Percentiles rank a stretch among this genome's conserved stretches.
Evolutionary conservation across 768 basidiomycete genomes (phyloP).

Genomic region (Leccinellum albellum): DNA sequence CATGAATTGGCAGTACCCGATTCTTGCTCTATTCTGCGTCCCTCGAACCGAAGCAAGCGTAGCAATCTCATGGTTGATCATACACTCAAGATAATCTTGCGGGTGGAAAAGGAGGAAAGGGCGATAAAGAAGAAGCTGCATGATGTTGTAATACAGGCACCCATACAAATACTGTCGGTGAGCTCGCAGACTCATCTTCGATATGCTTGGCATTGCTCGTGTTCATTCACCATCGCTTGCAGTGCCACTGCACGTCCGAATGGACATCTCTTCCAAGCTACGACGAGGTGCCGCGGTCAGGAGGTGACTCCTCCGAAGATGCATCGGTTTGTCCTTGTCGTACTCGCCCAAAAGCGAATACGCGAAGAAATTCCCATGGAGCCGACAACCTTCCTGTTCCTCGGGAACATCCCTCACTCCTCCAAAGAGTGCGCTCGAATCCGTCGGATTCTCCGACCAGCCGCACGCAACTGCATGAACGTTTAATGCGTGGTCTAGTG

Average conservation of each 20-base stretch:
- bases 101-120: conserved; percentile 75
- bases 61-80: conserved; percentile 77
- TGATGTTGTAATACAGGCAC: conserved; percentile 83
- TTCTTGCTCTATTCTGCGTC: conserved; percentile 58
- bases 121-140: conserved; percentile 75
- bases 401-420: conserved; percentile 31
- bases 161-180: conserved; percentile 84
- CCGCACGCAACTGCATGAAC: conserved; percentile 63
- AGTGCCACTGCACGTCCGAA: conserved; percentile 82
- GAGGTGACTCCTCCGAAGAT: conserved; percentile 2
- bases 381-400: neutral
- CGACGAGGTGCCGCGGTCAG: conserved; percentile 34
- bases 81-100: conserved; percentile 72
- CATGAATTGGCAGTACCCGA: conserved; percentile 65
- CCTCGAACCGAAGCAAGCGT: conserved; percentile 58
- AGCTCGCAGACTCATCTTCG: conserved; percentile 29
- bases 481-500: conserved; percentile 79
- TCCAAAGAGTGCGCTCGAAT: conserved; percentile 30
- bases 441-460: conserved; percentile 38
- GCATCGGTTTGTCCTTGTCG: conserved; percentile 43
- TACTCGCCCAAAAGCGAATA: conserved; percentile 11
- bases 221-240: neutral
- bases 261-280: conserved; percentile 80
- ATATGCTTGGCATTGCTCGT: neutral
- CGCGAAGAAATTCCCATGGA: neutral